Base-by-base conservation (phyloP, 345 rosid species). In the Syzygium aromaticum region DNA sequence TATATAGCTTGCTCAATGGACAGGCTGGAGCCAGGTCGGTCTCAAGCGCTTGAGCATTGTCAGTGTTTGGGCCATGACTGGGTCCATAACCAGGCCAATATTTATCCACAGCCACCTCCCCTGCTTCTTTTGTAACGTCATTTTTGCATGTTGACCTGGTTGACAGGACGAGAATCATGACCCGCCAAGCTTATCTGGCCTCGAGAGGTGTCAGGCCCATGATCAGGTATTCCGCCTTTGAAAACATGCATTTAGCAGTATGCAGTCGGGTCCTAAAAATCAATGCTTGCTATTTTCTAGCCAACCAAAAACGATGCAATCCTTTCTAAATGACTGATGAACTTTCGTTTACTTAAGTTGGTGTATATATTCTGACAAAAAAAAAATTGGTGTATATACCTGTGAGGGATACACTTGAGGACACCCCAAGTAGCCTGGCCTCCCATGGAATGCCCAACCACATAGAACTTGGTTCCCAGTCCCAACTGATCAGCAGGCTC, bases 331-430 rank as follows among this genome's bases (percentile, higher is more conserved):
- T 11, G 28, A 14, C 30, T 59, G 7, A 27, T 59, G 64, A 85
- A 57, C 53, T 59, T 49, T 5, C 43, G 43, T 40, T 14, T 86
- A 49, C 78, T 17, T 7, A n/a, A 11, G 14, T 27, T 52, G 16
- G 49, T 28, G 21, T 22, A 52, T 25, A 84, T 90, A 40, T 40
- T 40, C 6, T 40, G 43, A 40, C 43, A 4, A 40, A 40, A 40
- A 40, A 38, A 40, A 40, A 40, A 40, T 40, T 40, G 43, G 43
- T 5, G 6, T 40, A 93, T 23, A 23, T 56, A 28, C 95, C 92
- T 93, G 77, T 93, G 93, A 86, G 94, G 93, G 86, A 91, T 94
- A 86, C 91, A 91, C n/a, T 91, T 92, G 85, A 93, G 94, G 87
- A 91, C 92, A 27, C 93, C 59, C 94, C 95, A 93, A 4, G 91